Conservation (phyloP, 2,329 filamentous ascomycete genomes). For the Zymoseptoria ardabiliae region DNA sequence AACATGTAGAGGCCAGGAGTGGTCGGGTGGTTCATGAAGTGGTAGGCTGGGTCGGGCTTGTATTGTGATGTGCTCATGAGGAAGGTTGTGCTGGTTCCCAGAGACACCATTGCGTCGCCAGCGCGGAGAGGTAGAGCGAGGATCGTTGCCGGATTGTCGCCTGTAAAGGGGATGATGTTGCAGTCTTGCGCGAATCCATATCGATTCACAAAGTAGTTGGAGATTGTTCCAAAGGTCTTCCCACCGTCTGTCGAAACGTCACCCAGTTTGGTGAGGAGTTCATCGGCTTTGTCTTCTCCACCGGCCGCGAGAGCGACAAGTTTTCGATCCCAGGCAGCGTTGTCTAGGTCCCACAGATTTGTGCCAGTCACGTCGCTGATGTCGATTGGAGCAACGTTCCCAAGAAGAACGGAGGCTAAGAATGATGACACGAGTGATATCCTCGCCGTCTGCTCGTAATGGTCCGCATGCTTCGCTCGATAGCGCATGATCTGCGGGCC, state of each 20-base stretch:
- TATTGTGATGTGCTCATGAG: conserved; percentile 94
- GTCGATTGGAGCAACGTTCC: conserved; percentile 78
- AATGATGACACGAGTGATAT: conserved; percentile 96
- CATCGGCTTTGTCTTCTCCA: conserved; percentile 49
- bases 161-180: conserved; percentile 77
- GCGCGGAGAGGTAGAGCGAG: conserved; percentile 80
- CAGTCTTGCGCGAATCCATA: conserved; percentile 73
- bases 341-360: conserved; percentile 88
- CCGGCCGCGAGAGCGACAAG: conserved; percentile 71
- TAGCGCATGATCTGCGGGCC: conserved; percentile 94
- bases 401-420: conserved; percentile 82
- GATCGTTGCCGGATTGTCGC: conserved; percentile 94
- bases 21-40: conserved; percentile 97
- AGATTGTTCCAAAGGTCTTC: conserved; percentile 65
- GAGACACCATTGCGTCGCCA: conserved; percentile 85
- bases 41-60: conserved; percentile 80
- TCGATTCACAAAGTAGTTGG: conserved; percentile 67
- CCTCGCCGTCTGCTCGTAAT: conserved; percentile 71
- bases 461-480: conserved; percentile 67
- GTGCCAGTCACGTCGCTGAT: conserved; percentile 93
- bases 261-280: conserved; percentile 72
- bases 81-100: conserved; percentile 94
- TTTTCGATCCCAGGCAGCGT: conserved; percentile 63
- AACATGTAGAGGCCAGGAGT: conserved; percentile 94
- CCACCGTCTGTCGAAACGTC: conserved; percentile 74